A percentile compares a stretch with the other conserved stretches of the same genome.
These are phyloP conservation scores for Phaseolus coccineus DNA, from an alignment of 331 rosid species.

Conservation along the genomic window DNA sequence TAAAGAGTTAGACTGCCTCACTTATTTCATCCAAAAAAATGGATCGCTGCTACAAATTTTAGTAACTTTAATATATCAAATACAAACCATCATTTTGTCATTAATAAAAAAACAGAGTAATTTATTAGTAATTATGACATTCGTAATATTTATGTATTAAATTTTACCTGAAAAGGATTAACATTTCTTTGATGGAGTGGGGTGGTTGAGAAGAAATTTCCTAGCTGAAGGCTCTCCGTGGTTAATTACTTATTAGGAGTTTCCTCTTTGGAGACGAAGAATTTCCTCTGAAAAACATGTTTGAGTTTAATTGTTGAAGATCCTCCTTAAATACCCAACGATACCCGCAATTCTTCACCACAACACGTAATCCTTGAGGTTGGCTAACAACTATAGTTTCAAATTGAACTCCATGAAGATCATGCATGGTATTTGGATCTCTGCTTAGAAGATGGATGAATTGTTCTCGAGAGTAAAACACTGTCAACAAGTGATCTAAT, in stretches of 20 bases:
- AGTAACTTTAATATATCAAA: too few relatives aligned
- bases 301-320: neutral
- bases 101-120: too few relatives aligned
- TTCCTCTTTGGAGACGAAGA: neutral
- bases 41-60: too few relatives aligned
- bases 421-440: too few relatives aligned
- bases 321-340: conserved; percentile 19
- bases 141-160: neutral
- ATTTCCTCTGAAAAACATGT: neutral
- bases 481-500: neutral
- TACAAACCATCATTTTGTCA: too few relatives aligned
- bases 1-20: too few relatives aligned
- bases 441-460: neutral
- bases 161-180: neutral
- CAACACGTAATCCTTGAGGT: neutral
- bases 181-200: neutral
- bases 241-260: neutral
- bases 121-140: too few relatives aligned
- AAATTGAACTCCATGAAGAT: too few relatives aligned
- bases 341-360: conserved; percentile 1
- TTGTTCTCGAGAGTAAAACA: neutral
- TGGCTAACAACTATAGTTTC: too few relatives aligned
- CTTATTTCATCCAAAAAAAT: too few relatives aligned
- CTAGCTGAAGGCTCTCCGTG: neutral
- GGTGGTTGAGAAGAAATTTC: neutral